Evolutionary conservation across 1,139 yeast species (phyloP).

Genomic region (Candida sp.): DNA sequence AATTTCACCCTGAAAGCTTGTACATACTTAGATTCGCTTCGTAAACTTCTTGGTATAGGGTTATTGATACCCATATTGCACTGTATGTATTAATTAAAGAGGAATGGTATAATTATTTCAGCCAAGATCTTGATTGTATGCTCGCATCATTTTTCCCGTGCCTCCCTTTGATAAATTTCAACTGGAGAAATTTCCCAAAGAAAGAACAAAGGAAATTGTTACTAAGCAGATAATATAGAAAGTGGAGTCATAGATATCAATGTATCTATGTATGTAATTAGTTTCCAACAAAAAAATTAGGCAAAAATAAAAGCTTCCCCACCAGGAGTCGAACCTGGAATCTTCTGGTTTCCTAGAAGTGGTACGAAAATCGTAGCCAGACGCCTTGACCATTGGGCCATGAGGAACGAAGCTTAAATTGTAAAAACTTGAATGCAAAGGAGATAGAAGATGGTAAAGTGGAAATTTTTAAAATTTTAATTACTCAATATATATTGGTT

Average conservation of each 20-base stretch:
- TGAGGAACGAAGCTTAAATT: constrained; percentile 46
- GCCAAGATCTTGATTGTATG: not conserved
- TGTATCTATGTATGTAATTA: too few species aligned
- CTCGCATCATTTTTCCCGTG: not conserved
- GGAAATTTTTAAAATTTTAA: not conserved
- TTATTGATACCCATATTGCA: constrained; percentile 63
- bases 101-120: not conserved
- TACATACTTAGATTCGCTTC: constrained; percentile 80
- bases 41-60: constrained; percentile 91
- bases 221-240: too few species aligned
- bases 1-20: too few species aligned
- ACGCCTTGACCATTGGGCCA: constrained; percentile 59
- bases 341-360: constrained; percentile 73
- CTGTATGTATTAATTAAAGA: not conserved
- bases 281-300: not conserved
- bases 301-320: constrained; percentile 63
- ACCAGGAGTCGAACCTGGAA: constrained; percentile 96
- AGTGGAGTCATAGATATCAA: too few species aligned
- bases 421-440: too few species aligned
- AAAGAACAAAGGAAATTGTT: too few species aligned
- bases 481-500: too few species aligned
- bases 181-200: too few species aligned
- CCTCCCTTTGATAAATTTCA: not conserved
- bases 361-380: constrained; percentile 51
- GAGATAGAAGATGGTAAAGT: not conserved